Conservation (phyloP, 495 filamentous ascomycete genomes). For the Amphirosellinia nigrospora region DNA sequence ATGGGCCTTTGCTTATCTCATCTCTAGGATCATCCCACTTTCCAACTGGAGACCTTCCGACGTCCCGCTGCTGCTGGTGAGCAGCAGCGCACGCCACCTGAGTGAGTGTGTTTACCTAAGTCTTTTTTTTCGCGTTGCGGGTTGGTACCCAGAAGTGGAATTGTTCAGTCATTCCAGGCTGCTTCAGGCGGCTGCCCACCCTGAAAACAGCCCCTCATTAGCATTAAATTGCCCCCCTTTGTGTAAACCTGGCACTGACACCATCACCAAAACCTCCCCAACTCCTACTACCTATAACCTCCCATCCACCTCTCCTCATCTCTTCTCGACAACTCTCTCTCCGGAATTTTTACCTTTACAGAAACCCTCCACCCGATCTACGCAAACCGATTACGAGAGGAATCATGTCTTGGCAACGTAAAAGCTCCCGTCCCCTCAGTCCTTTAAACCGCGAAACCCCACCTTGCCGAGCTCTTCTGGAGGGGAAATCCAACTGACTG, state of each 20-base stretch:
- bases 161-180: conserved; percentile 16
- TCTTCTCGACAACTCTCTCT: conserved; percentile 9
- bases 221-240: conserved; percentile 17
- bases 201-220: conserved; percentile 17
- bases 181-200: conserved; percentile 24
- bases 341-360: conserved; percentile 18
- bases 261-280: conserved; percentile 23
- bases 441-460: conserved; percentile 39
- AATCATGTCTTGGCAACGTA: conserved; percentile 68
- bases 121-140: conserved; percentile 26
- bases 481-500: conserved; percentile 33
- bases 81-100: conserved; percentile 4
- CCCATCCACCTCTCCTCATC: conserved; percentile 8
- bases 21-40: conserved; percentile 18
- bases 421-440: conserved; percentile 26
- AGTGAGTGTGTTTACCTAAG: conserved; percentile 12
- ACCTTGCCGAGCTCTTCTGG: conserved; percentile 37
- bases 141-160: conserved; percentile 21
- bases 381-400: conserved; percentile 17
- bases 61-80: neutral
- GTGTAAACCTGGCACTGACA: conserved; percentile 22
- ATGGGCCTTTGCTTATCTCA: conserved; percentile 18
- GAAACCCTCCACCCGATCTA: conserved; percentile 9
- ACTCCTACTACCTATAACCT: neutral
- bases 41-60: neutral